These are phyloP conservation scores for Pichia sporocuriosa DNA, from an alignment of 805 yeast genomes.

Conservation along the genomic window DNA sequence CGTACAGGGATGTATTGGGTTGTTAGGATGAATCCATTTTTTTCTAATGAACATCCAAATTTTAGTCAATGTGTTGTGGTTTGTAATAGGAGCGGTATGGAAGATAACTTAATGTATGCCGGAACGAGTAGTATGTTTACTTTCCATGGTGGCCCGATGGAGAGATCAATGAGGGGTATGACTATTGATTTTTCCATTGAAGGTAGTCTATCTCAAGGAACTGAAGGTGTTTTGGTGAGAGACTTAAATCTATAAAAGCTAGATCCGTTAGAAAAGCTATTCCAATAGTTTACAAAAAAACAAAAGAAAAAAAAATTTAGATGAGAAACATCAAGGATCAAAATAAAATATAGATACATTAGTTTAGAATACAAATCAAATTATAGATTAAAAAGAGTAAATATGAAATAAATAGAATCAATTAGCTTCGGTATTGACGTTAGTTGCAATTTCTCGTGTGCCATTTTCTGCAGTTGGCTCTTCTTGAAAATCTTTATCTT, in stretches of 20 bases:
- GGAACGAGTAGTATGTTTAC: conserved; percentile 56
- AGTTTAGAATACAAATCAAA: no score
- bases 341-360: no score
- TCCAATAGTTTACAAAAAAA: no score
- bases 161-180: conserved; percentile 20
- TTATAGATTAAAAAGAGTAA: no score
- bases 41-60: conserved; percentile 14
- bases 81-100: conserved; percentile 77
- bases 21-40: conserved; percentile 40
- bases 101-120: conserved; percentile 57
- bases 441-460: no score
- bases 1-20: conserved; percentile 55
- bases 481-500: not conserved
- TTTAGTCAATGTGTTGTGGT: conserved; percentile 36
- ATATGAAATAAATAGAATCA: no score
- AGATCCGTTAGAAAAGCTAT: no score
- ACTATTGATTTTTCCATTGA: conserved; percentile 41
- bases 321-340: no score
- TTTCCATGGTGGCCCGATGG: conserved; percentile 37
- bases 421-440: no score
- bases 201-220: conserved; percentile 56
- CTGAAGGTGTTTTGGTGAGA: conserved; percentile 56
- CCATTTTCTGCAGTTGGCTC: not conserved
- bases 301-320: no score
- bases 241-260: conserved; percentile 45